These are phyloP conservation scores for Cucumis cinereus DNA, from an alignment of 306 rosid genomes.

Conservation along the genomic window DNA sequence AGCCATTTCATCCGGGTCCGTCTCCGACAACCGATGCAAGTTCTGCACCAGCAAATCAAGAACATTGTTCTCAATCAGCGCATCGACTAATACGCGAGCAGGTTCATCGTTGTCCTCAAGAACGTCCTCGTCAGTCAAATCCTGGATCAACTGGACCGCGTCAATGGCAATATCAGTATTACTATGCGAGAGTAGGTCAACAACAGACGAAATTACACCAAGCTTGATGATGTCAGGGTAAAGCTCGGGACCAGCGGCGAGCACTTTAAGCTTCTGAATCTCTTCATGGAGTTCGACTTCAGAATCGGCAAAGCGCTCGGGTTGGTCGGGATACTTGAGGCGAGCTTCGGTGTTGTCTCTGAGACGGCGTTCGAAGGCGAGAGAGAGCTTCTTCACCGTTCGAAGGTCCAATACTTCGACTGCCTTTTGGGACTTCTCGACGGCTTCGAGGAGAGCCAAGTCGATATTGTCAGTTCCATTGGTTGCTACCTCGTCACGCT, in stretches of 20 bases:
- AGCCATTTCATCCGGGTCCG: constrained; percentile 62
- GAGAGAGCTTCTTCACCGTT: constrained; percentile 64
- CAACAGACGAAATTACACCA: constrained; percentile 62
- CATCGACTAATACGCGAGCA: constrained; percentile 60
- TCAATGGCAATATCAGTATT: constrained; percentile 82
- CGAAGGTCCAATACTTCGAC: constrained; percentile 51
- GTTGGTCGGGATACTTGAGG: constrained; percentile 76
- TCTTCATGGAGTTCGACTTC: constrained; percentile 91
- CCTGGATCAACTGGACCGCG: constrained; percentile 70
- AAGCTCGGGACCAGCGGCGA: constrained; percentile 83
- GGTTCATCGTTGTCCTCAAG: constrained; percentile 72
- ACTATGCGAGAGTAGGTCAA: constrained; percentile 63
- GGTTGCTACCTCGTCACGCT: constrained; percentile 33
- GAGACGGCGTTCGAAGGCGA: constrained; percentile 80
- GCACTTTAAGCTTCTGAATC: constrained; percentile 64
- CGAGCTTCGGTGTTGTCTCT: constrained; percentile 85
- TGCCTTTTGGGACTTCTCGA: constrained; percentile 57
- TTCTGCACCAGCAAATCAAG: constrained; percentile 78
- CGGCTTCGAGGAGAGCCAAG: constrained; percentile 64
- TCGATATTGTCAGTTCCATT: constrained; percentile 28
- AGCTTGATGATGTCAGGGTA: constrained; percentile 74
- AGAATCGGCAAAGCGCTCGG: constrained; percentile 84
- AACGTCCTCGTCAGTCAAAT: constrained; percentile 74
- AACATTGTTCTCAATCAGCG: constrained; percentile 55
- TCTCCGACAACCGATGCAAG: constrained; percentile 46